Base-by-base conservation (phyloP, 192 early-diverging fungal species). In the Backusella psychrophila region DNA sequence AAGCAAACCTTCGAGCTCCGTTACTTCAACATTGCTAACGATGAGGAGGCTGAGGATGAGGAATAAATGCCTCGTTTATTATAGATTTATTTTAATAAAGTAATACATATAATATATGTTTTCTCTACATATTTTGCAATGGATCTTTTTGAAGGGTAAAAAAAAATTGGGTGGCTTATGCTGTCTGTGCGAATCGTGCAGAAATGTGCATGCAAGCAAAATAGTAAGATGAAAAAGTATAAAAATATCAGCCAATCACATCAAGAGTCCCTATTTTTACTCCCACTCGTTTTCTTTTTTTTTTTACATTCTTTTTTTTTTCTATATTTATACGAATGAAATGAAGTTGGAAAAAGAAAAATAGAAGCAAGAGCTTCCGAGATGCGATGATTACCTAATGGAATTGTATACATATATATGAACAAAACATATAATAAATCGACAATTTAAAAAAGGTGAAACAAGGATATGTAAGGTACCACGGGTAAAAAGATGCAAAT, bases 1-100 rank as follows among this genome's bases (percentile, higher is more conserved):
- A 96, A 96, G 92, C 84, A 87, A 76, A 89, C 95, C 76, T 99
- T 97, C 91, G 92, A 96, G 89, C 93, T 99, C 87, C 89, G 91
- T 77, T 99, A 98, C 94, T 98, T 92, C 90, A 91, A 94, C 91
- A 94, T 96, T 83, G 90, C 87, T 80, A 87, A 87, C 78, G 87
- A 89, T 72, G 93, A 87, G 65, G 93, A 91, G 21, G 93, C 89
- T 59, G 93, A 91, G 36, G 94, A 94, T 72, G 93, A 93, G 35
- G 93, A 84, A 76, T 71, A 59, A 34, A 26, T 36, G 33, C 44
- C 19, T 41, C 72, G 31, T 31, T 69, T 74, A 38, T 44, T 59
- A 53, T 11, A 34, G 71, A 76, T 72, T 38, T 56, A 31, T 67
- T 73, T 17, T 38, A 38, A n/a, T 67, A 73, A 66, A 44, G 39